Base-by-base conservation (phyloP, 2,329 filamentous ascomycete genomes). In the Sclerotinia glacialis region DNA sequence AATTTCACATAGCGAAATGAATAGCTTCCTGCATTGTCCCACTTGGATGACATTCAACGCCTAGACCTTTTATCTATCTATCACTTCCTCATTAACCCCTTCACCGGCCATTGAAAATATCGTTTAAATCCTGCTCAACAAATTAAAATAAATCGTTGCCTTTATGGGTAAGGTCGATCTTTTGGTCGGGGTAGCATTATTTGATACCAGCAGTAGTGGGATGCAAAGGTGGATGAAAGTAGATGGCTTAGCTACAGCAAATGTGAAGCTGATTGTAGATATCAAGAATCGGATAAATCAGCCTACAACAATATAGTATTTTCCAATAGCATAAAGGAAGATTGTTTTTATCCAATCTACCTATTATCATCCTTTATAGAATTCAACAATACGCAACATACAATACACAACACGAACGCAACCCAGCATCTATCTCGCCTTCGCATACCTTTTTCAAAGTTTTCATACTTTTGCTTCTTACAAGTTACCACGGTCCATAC, bases 151-250 rank as follows among this genome's bases (percentile, higher is more conserved):
- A 18, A 59, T 9, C 16, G 5, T 47, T 60, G 12, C 42, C 31
- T 18, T 23, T 12, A 46, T 49, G 12, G 56, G 56, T 46, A 37
- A 47, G n/a, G 44, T 23, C n/a, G 34, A 21, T 5, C 34, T 31
- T n/a, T 16, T 9, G 14, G 56, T 59, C 34, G 21, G 42, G 55
- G 55, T 59, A n/a, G 37, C 26, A 59, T 59, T 59, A 46, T 59
- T 59, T 46, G 18, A 46, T 59, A 9, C 40, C 18, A 59, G 55
- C 55, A 47, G 42, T 47, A 59, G 56, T 59, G 56, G 56, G 56
- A 47, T 59, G 42, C 56, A 47, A 34, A 59, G 26, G 28, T 23
- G 44, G 56, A 37, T 46, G 56, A n/a, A 23, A 18, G 42, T 18
- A 46, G 55, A 59, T 59, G 26, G 55, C 23, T 12, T 4, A 14